Evolutionary conservation across 257 asterid genomes (phyloP), one percentile per base, ranked within the genome.

Genomic region (Ophiorrhiza pumila): DNA sequence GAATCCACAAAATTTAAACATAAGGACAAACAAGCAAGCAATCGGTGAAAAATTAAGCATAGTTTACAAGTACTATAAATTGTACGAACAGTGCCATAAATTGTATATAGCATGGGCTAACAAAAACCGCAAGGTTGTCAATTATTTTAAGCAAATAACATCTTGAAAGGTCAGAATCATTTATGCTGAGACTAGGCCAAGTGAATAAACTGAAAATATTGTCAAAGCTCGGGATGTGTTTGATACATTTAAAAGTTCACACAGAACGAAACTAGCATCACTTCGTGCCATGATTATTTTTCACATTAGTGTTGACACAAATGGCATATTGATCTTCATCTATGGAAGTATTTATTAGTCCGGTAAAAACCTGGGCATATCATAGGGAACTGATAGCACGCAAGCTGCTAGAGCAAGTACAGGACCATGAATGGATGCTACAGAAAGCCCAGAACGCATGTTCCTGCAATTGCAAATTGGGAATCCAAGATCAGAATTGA

Each of bases 391-490:
- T 35, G 98, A 95, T 55, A 95, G 84, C 45, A 95, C 92, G 31
- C 98, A 92, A 63, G 99, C 98, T 58, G 93, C 94, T 85, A 95
- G 85, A 79, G 99, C 93, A 78, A 95, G 97, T 82, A 95, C 87
- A 74, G 90, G 79, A 77, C 98, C 99, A 78, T 95, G 99, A 68
- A 92, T 65, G 29, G 93, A 86, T 65, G 97, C 97, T 78, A 87
- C 78, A 41, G 96, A 82, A 76, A 80, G 80, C 43, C 89, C 83
- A 61, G 96, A 81, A 34, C 70, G 83, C 81, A 34, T 72, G 82
- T 87, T 85, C 83, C 98, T 95, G 96, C 78, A 80, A 76, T 74
- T 53, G 39, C 49, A 78, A 74, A 74, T 34, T 17, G 46, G 79
- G 63, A 69, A 75, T 32, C 50, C 46, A 6, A 69, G 43, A 80